A percentile compares a stretch with the other conserved stretches of the same genome.
Conservation (phyloP, 148 eudicot genomes). For the Simmondsia chinensis region DNA sequence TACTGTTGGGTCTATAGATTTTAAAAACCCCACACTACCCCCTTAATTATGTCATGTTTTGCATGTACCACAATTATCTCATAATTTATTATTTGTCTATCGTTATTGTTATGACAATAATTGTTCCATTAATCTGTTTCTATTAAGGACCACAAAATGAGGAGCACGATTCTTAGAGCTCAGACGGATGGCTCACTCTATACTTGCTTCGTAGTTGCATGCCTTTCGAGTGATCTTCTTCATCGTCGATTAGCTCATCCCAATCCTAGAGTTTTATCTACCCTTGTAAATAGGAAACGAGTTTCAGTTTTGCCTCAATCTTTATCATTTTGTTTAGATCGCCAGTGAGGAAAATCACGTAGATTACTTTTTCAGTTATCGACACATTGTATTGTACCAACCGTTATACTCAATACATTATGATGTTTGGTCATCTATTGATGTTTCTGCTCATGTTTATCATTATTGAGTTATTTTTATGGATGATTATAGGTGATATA, state of each 20-base stretch:
- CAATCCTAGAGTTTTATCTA: not conserved
- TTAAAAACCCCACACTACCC: too few relatives aligned
- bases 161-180: not conserved
- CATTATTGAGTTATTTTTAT: not conserved
- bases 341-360: not conserved
- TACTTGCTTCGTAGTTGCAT: not conserved
- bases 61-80: not conserved
- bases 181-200: not conserved
- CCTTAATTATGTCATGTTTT: not conserved
- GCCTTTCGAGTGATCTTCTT: not conserved
- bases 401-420: not conserved
- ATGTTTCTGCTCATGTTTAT: not conserved
- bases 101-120: not conserved
- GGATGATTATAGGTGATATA: not conserved
- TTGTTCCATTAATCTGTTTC: not conserved
- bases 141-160: not conserved
- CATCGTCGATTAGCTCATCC: not conserved
- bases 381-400: not conserved
- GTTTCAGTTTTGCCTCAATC: not conserved
- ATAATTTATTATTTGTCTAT: not conserved
- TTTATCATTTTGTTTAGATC: not conserved
- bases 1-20: too few relatives aligned
- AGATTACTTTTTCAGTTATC: not conserved
- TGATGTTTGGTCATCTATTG: not conserved
- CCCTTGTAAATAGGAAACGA: not conserved